A percentile compares a stretch with the other conserved stretches of the same genome.
phyloP scores from a whole-genome alignment of 352 stramenopile species.

The Phytophthora pisi region DNA sequence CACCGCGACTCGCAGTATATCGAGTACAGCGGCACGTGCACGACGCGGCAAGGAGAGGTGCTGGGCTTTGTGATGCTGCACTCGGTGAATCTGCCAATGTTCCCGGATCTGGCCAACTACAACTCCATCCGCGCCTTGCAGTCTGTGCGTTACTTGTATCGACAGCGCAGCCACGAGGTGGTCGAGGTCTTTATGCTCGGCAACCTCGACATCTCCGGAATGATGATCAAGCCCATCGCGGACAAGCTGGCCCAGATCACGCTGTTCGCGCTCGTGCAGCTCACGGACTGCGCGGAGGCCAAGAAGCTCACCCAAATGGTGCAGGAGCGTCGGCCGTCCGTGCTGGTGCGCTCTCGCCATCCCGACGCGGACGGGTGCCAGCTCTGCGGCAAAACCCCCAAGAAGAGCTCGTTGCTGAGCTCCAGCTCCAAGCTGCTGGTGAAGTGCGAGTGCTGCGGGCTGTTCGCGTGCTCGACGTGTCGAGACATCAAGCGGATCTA shows the following conservation, averaged over 20 bases:
- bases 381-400: slow-evolving; percentile 47
- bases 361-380: slow-evolving; percentile 34
- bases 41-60: slow-evolving; percentile 34
- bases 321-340: slow-evolving; percentile 38
- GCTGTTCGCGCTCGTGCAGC: slow-evolving; percentile 46
- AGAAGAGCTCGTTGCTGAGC: slow-evolving; percentile 43
- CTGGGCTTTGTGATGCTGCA: slow-evolving; percentile 61
- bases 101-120: slow-evolving; percentile 44
- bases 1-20: slow-evolving; percentile 60
- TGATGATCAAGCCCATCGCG: slow-evolving; percentile 43
- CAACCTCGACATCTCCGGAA: slow-evolving; percentile 40
- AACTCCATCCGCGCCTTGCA: slow-evolving; percentile 56
- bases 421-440: slow-evolving; percentile 42
- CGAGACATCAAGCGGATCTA: slow-evolving; percentile 55
- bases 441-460: slow-evolving; percentile 53
- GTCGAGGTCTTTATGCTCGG: slow-evolving; percentile 65
- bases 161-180: slow-evolving; percentile 47
- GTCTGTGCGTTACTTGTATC: slow-evolving; percentile 50
- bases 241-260: slow-evolving; percentile 39
- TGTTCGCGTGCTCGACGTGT: slow-evolving; percentile 58
- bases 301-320: slow-evolving; percentile 59
- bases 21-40: slow-evolving; percentile 48
- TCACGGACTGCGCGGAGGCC: slow-evolving; percentile 54
- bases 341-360: slow-evolving; percentile 37
- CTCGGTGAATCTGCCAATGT: slow-evolving; percentile 51